Base-by-base conservation (phyloP, 1,139 yeast species). In the Magnusiomyces starmeri region DNA sequence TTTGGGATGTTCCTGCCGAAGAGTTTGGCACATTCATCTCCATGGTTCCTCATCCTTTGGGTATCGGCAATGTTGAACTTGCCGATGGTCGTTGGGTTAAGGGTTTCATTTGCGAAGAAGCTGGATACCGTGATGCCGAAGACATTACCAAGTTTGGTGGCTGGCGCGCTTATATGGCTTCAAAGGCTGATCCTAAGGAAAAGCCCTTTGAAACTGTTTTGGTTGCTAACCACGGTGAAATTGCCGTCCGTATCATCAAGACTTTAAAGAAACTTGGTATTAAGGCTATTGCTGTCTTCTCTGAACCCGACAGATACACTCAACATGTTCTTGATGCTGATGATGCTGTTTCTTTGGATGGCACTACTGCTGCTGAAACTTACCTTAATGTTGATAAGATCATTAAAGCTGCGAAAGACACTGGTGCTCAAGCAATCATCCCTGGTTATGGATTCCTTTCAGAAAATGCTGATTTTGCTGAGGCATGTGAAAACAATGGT, bases 171-270 rank as follows among this genome's bases (percentile, higher is more conserved):
- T 88, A 85, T 69, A 76, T 85, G 46, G 76, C 69, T 16, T 56
- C 59, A n/a, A 55, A 65, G 12, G 51, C 65, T 4, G 62, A 65
- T 43, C 51, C 59, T 22, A 20, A 41, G 43, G 73, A 71, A 61
- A 80, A 78, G 66, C 95, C 92, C 0, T 90, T 90, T 70, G 76
- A 82, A 45, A 79, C 86, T 21, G 96, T 92, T 14, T 75, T 92
- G 56, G 95, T 92, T 52, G 97, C 98, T 37, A 92, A 92, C 73
- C 81, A 98, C 71, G 98, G 98, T 66, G 98, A 92, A 71, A 92
- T 92, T 63, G 97, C 98, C 2, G 97, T 89, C 35, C 77, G 98
- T 66, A 86, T 92, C 60, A 87, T 90, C 64, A 84, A 79, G 65
- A 90, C 98, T 8, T 75, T 90, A 65, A 87, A 86, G 68, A 83